Base-by-base conservation (phyloP, 768 basidiomycete genomes). In the Amanita inopinata region DNA sequence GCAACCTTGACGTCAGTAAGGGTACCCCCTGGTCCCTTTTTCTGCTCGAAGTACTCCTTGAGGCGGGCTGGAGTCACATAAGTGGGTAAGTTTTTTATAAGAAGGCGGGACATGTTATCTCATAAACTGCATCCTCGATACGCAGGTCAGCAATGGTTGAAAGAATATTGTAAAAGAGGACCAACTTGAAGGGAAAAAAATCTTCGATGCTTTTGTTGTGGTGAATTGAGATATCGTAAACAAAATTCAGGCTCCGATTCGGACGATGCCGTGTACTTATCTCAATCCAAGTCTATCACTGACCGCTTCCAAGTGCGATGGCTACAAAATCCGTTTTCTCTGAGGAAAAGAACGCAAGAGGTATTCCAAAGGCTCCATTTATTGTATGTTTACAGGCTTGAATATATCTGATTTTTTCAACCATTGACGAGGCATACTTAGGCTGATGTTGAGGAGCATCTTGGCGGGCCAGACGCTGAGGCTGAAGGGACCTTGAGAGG, bases 301-400 rank as follows among this genome's bases (percentile, higher is more conserved):
- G 23, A 18, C 17, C 2, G 2, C 14, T 24, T 8, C 8, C 22
- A 30, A 28, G 10, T 5, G 15, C 23, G 7, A 40, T 46, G 46
- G 24, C 31, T 23, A 31, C 18, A 3, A 59, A 56, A 49, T 44
- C 54, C 20, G 56, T 64, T 11, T 61, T 63, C 37, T 60, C 62
- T 10, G 64, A 66, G 33, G 67, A 70, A 61, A 79, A 78, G 55
- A 98, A 93, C 50, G 82, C 91, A 0, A 70, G 94, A 40, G 94
- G 94, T 3, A 98, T 98, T 39, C 94, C 94, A 17, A 83, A 84
- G 61, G 93, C 94, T 3, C 88, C 89, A 0, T 99, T 99, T 56
- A 83, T 98, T 40, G 93, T 94, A 49, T 51, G 82, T 71, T 12
- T 24, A 22, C 25, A 20, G n/a, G 12, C 31, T 31, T 17, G 28